Evolutionary conservation across 306 rosid genomes (phyloP), one percentile per base, ranked within the genome.

Genomic region (Medicago lupulina): DNA sequence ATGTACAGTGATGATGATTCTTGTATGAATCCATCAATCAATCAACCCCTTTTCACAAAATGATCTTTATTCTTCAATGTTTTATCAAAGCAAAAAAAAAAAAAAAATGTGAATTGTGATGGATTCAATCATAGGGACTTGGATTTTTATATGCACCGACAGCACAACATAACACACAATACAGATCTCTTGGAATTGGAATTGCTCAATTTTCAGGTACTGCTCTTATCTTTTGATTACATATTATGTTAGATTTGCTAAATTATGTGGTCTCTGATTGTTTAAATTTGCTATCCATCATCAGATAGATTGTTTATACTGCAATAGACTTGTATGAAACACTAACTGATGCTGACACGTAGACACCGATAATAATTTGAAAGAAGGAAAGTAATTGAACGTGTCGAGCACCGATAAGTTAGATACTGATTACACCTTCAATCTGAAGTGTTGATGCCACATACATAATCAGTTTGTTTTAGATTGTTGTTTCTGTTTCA

Each of bases 201-300:
- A 63, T 72, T 50, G 46, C 67, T 63, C 78, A 71, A 23, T 60
- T 53, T 64, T 13, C 17, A 71, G 83, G 83, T 79, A 70, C 31
- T 14, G 2, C 49, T 1, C 8, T 71, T 61, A 12, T 38, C 55
- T 21, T 18, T 34, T 49, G 3, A 39, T 63, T 8, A 63, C 40
- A 25, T 12, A 14, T 12, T 31, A 25, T 58, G 6, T n/a, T 8
- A 68, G 12, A 44, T 34, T 23, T 9, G 21, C 8, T 55, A 10
- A 25, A 40, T 67, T 41, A 0, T 7, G 65, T 67, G 36, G 68
- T n/a, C 57, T 67, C 18, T 67, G 15, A 14, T 65, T 39, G 67
- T 66, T 57, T 39, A 38, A 7, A 34, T 34, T 34, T 66, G 8
- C 8, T 51, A 73, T 41, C 12, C 28, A 34, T 34, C 5, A 34